These are phyloP conservation scores for Suaeda aralocaspica DNA, from an alignment of 148 eudicot genomes.

Conservation along the genomic window DNA sequence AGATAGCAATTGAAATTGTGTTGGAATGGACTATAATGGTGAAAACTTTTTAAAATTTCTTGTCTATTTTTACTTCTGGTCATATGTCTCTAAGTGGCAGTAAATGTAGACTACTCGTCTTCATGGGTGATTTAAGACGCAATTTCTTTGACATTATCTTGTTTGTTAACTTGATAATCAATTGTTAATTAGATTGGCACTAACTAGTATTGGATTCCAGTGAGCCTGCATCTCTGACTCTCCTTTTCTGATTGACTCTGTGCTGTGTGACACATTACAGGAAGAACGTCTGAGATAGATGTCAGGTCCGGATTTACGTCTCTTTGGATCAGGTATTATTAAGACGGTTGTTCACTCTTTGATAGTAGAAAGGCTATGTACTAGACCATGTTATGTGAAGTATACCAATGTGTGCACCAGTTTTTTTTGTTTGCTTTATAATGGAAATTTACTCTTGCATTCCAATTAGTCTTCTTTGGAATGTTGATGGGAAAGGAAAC, in stretches of 20 bases:
- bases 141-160: neutral
- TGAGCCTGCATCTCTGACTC: neutral
- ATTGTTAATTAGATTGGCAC: neutral
- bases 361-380: neutral
- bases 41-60: neutral
- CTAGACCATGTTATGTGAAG: neutral
- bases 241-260: neutral
- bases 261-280: slow-evolving; percentile 34
- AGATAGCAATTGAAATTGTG: neutral
- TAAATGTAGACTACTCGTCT: neutral
- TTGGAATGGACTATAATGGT: neutral
- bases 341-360: neutral
- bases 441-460: neutral
- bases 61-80: neutral
- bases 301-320: slow-evolving; percentile 86
- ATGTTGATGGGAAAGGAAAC: neutral
- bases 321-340: slow-evolving; percentile 81
- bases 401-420: neutral
- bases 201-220: neutral
- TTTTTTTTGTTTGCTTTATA: neutral
- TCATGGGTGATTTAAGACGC: neutral
- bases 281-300: slow-evolving; percentile 95
- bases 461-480: neutral
- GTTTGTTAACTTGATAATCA: neutral
- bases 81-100: neutral